Evolutionary conservation across 768 basidiomycete genomes (phyloP).

Genomic region (Astraeus odoratus): DNA sequence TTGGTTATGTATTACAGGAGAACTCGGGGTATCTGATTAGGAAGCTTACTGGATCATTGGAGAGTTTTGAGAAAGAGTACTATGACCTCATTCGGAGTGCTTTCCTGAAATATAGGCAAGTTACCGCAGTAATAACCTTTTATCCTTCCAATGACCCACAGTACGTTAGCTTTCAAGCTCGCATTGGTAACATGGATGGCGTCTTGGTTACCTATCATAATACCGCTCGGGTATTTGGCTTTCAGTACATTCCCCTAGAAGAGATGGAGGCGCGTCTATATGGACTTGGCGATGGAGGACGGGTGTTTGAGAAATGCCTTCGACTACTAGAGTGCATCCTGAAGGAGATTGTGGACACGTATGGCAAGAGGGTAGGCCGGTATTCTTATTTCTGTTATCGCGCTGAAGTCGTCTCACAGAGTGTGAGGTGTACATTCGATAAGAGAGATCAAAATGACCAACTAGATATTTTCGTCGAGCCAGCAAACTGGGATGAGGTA

Average conservation of each 20-base stretch:
- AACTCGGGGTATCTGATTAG: constrained; percentile 75
- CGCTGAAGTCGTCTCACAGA: constrained; percentile 25
- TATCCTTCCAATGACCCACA: background rate
- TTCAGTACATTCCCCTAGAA: constrained; percentile 82
- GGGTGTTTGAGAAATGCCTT: constrained; percentile 72
- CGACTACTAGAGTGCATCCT: constrained; percentile 61
- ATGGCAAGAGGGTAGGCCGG: constrained; percentile 56
- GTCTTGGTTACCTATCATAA: constrained; percentile 87
- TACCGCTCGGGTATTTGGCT: constrained; percentile 81
- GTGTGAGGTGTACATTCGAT: constrained; percentile 56
- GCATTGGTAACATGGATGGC: constrained; percentile 97
- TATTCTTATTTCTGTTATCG: background rate
- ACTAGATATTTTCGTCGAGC: constrained; percentile 65
- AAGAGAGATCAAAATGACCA: constrained; percentile 35
- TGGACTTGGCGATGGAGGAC: constrained; percentile 50
- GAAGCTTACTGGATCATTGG: constrained; percentile 49
- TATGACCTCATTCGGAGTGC: constrained; percentile 92
- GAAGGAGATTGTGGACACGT: constrained; percentile 48
- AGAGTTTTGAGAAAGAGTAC: constrained; percentile 90
- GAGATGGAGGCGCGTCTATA: constrained; percentile 86
- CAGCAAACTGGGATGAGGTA: constrained; percentile 38
- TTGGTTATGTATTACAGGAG: constrained; percentile 39
- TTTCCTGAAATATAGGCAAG: constrained; percentile 87
- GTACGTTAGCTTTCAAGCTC: constrained; percentile 74
- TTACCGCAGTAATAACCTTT: background rate